phyloP scores from a whole-genome alignment of 2,329 filamentous ascomycete genomes.

The Calycina marina region DNA sequence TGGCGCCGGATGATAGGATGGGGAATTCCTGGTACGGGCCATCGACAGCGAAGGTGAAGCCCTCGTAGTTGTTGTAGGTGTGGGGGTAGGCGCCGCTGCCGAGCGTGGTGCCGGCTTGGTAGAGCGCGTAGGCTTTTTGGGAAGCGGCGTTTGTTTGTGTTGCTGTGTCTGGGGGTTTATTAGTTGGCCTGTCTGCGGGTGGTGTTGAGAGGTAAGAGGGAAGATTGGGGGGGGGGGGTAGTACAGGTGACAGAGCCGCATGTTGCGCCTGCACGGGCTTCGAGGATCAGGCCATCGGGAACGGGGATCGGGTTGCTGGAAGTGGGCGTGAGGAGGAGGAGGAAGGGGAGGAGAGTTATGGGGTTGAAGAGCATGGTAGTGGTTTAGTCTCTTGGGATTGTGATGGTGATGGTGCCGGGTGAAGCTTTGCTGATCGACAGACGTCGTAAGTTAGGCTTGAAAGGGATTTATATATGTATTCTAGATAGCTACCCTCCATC shows the following conservation, averaged over 20 bases:
- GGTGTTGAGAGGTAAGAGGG: too few species aligned
- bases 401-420: too few species aligned
- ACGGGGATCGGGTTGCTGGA: too few species aligned
- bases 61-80: conserved; percentile 46
- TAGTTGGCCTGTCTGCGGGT: too few species aligned
- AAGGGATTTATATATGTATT: too few species aligned
- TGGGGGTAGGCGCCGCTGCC: conserved; percentile 36
- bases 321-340: too few species aligned
- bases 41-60: conserved; percentile 40
- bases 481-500: too few species aligned
- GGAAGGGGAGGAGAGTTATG: not conserved
- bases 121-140: conserved; percentile 35
- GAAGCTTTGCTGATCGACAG: too few species aligned
- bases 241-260: not conserved
- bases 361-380: not conserved
- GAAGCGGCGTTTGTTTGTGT: conserved; percentile 34
- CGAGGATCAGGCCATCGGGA: not conserved
- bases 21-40: conserved; percentile 53
- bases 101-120: conserved; percentile 25
- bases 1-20: conserved; percentile 28
- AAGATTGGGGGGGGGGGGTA: too few species aligned
- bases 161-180: too few species aligned
- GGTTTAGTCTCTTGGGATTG: too few species aligned
- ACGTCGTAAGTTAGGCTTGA: too few species aligned
- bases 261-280: not conserved